Evolutionary conservation across 192 early-diverging fungal genomes (phyloP).

Genomic region (Gigaspora rosea): DNA sequence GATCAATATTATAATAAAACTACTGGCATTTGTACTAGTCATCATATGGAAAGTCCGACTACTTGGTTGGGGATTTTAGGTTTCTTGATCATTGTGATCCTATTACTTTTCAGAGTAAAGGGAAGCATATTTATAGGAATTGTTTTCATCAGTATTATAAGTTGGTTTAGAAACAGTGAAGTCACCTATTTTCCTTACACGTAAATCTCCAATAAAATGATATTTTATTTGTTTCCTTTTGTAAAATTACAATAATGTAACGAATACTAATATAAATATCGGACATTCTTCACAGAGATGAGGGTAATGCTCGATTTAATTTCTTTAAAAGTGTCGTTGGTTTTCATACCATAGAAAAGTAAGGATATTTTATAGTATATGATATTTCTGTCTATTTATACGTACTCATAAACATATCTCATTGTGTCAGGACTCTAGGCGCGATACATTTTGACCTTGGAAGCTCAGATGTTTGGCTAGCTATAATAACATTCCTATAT

Average conservation of each 20-base stretch:
- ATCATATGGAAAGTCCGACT: conserved; percentile 63
- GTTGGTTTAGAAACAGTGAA: conserved; percentile 68
- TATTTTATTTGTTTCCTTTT: no score
- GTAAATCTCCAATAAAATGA: not conserved
- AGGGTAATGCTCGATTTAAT: conserved; percentile 64
- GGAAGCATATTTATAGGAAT: conserved; percentile 76
- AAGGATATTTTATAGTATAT: no score
- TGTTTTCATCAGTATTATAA: conserved; percentile 67
- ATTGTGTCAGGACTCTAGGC: conserved; percentile 43
- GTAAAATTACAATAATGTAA: no score
- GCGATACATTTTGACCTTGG: conserved; percentile 65
- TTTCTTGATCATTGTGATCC: conserved; percentile 67
- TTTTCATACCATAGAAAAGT: conserved; percentile 59
- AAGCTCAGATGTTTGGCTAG: conserved; percentile 70
- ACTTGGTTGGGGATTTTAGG: conserved; percentile 79
- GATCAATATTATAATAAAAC: conserved; percentile 50
- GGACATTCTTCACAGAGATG: not conserved
- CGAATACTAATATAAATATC: no score
- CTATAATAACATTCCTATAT: conserved; percentile 82
- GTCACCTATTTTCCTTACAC: conserved; percentile 82
- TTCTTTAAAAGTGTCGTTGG: conserved; percentile 73
- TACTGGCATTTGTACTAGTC: conserved; percentile 53
- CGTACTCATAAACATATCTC: no score
- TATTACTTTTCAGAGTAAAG: conserved; percentile 67
- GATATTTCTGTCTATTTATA: no score